A percentile compares a stretch with the other conserved stretches of the same genome.
Conservation (phyloP, 1,284 basidiomycete genomes). For the Irpex rosettiformis region DNA sequence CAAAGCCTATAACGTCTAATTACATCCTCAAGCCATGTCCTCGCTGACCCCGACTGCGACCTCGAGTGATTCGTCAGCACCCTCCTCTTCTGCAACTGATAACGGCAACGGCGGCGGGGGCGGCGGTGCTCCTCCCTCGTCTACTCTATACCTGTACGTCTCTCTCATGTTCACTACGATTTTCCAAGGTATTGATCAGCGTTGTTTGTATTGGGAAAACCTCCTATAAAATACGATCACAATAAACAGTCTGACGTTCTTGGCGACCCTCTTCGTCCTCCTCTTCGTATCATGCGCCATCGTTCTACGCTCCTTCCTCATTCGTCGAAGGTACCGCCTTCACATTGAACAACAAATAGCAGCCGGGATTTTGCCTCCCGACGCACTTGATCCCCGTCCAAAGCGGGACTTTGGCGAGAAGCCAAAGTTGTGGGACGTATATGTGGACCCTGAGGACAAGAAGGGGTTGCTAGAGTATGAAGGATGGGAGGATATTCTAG, state of each 20-base stretch:
- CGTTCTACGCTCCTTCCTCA: constrained; percentile 56
- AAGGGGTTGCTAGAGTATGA: constrained; percentile 27
- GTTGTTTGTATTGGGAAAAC: constrained; percentile 14
- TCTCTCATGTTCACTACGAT: too few species aligned
- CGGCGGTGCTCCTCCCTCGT: constrained; percentile 22
- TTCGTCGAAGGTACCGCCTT: constrained; percentile 55
- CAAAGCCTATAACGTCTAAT: background rate
- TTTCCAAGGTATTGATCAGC: background rate
- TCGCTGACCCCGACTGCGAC: background rate
- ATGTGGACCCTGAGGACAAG: constrained; percentile 32
- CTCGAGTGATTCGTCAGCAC: background rate
- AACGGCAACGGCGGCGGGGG: constrained; percentile 8
- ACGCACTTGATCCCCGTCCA: constrained; percentile 29
- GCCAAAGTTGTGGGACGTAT: constrained; percentile 49
- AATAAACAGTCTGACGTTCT: constrained; percentile 61
- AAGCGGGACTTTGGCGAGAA: constrained; percentile 43
- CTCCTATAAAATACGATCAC: constrained; percentile 32
- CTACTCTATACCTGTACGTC: constrained; percentile 36
- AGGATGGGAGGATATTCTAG: constrained; percentile 47
- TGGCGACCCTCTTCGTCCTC: constrained; percentile 65
- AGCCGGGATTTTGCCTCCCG: constrained; percentile 37
- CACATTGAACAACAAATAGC: constrained; percentile 48
- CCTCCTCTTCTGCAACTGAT: constrained; percentile 9
- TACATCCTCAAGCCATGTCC: background rate
- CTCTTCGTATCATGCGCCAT: constrained; percentile 62